Evolutionary conservation across 768 basidiomycete species (phyloP).

Genomic region (Tremella mesenterica): DNA sequence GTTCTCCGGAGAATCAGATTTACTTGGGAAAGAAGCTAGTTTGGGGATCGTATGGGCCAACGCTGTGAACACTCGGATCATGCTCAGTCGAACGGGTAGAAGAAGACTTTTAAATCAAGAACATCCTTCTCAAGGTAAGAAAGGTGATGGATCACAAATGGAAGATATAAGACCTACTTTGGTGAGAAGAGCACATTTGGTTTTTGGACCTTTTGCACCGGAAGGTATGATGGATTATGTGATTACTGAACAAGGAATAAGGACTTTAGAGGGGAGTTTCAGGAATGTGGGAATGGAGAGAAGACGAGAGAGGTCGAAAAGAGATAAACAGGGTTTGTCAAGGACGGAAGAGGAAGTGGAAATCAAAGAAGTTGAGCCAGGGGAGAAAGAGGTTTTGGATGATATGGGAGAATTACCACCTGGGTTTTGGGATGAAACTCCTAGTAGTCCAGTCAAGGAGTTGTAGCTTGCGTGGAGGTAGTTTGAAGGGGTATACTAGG

Average conservation of each 20-base stretch:
- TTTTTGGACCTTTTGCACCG: conserved; percentile 62
- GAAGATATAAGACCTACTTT: conserved; percentile 46
- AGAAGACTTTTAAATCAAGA: conserved; percentile 51
- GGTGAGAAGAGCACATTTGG: conserved; percentile 62
- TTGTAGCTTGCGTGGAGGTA: too few species aligned
- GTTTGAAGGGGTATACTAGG: too few species aligned
- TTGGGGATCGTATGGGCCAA: conserved; percentile 92
- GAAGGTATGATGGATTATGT: conserved; percentile 66
- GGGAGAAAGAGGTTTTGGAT: conserved; percentile 16
- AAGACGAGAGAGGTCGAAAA: not conserved
- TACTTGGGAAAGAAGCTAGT: conserved; percentile 64
- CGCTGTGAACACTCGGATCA: conserved; percentile 73
- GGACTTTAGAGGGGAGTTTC: conserved; percentile 18
- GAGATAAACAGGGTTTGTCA: not conserved
- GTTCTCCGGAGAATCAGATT: conserved; percentile 62
- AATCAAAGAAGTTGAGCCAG: not conserved
- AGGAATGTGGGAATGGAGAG: conserved; percentile 10
- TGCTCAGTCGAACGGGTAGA: conserved; percentile 68
- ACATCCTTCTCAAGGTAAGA: conserved; percentile 14
- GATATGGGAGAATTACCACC: conserved; percentile 27
- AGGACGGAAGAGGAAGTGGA: not conserved
- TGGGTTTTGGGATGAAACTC: conserved; percentile 20
- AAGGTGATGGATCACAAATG: conserved; percentile 8
- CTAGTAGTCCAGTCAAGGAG: not conserved
- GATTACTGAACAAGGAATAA: conserved; percentile 57